Conservation (phyloP, 495 filamentous ascomycete genomes). For the Usnea hakonensis region DNA sequence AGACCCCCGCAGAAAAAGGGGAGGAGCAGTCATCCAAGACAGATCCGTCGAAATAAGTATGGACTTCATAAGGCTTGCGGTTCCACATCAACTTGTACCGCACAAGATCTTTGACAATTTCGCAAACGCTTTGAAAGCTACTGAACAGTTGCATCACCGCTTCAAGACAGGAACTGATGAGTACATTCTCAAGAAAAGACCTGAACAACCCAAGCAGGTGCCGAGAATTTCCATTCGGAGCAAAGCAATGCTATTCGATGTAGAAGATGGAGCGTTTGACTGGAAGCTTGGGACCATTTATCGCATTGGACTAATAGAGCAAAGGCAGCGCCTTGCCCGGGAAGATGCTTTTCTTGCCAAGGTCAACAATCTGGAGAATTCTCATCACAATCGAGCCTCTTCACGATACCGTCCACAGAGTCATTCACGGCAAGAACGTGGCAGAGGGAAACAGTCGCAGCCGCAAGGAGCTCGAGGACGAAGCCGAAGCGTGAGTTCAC, state of each 20-base stretch:
- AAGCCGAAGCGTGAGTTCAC: slow-evolving; percentile 33
- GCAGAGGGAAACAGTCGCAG: slow-evolving; percentile 40
- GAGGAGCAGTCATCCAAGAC: slow-evolving; percentile 56
- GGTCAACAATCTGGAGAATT: slow-evolving; percentile 68
- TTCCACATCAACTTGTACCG: slow-evolving; percentile 90
- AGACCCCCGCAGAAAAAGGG: slow-evolving; percentile 60
- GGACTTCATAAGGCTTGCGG: slow-evolving; percentile 79
- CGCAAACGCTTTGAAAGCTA: slow-evolving; percentile 77
- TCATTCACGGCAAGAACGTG: slow-evolving; percentile 36
- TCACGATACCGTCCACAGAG: slow-evolving; percentile 46
- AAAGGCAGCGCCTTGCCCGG: slow-evolving; percentile 77
- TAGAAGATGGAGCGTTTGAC: slow-evolving; percentile 95
- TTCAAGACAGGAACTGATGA: slow-evolving; percentile 82
- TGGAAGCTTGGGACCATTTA: slow-evolving; percentile 95
- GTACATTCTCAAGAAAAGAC: slow-evolving; percentile 71
- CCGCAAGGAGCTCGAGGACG: slow-evolving; percentile 14
- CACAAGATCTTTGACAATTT: slow-evolving; percentile 90
- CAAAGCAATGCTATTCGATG: slow-evolving; percentile 74
- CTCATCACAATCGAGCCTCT: slow-evolving; percentile 47
- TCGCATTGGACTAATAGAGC: slow-evolving; percentile 75
- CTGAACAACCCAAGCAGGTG: slow-evolving; percentile 76
- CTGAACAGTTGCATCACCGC: slow-evolving; percentile 81
- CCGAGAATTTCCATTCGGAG: slow-evolving; percentile 76
- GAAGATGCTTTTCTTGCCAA: slow-evolving; percentile 88
- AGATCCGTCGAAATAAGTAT: slow-evolving; percentile 75